Evolutionary conservation across 768 basidiomycete species (phyloP), one percentile per base, ranked within the genome.

Genomic region (Hygrocybe punicea): DNA sequence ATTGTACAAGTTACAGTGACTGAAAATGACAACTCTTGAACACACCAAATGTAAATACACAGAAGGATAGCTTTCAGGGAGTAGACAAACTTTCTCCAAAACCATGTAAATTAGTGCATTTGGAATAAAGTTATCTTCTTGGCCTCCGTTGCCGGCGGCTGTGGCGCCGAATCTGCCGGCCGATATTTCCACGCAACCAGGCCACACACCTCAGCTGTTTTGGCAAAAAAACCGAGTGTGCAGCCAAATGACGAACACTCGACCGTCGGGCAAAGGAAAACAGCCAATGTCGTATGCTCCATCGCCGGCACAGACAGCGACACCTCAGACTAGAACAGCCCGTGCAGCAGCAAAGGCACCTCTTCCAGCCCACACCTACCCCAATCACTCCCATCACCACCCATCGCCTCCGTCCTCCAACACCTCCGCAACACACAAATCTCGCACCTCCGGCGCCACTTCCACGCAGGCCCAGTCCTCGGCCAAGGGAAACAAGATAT

Each of bases 401-500:
- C 57, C 51, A 65, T 59, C 81, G 79, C 73, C 84, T 81, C 60
- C 82, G 79, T 64, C 84, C 80, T 73, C 81, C 6, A 60, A 60
- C 33, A 42, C 59, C 14, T 60, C 59, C 3, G 55, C 42, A 16
- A 56, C 59, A 2, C 54, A 56, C 40, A 55, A 55, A 46, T 45
- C 59, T 53, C 21, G 59, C 13, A 76, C 61, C 75, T 79, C 73
- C 71, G 0, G 72, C 67, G 44, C 68, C 67, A 61, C 73, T 46
- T 34, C 42, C 9, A 19, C 29, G 14, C 34, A 25, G 5, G 14
- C 34, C 8, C 40, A 44, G 40, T 17, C 53, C 17, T 19, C 53
- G 24, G 58, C 75, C 35, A 83, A 76, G 67, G 82, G 81, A 62
- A 86, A 78, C 75, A 94, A 93, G 84, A 93, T 98, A 67, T 98